Percentiles rank a stretch among this genome's conserved stretches.
Evolutionary conservation across 495 filamentous ascomycete species (phyloP).

Genomic region (Hyaloscypha hepaticicola): DNA sequence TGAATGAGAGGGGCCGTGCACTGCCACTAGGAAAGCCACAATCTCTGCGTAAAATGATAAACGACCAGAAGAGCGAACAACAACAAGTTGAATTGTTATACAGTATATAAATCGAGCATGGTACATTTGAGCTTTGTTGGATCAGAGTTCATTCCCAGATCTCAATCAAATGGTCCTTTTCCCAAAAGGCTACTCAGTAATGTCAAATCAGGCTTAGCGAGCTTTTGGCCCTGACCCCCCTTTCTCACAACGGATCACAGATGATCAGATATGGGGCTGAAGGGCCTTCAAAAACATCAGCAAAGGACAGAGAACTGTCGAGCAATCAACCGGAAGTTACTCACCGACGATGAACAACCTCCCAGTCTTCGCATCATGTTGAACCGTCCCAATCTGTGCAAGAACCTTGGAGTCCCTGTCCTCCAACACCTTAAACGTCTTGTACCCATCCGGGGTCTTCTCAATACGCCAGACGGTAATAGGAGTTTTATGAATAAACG

Average conservation of each 20-base stretch:
- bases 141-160: too few species aligned
- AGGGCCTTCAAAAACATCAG: not conserved
- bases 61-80: too few species aligned
- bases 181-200: too few species aligned
- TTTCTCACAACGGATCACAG: not conserved
- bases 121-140: too few species aligned
- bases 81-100: too few species aligned
- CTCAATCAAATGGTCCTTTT: too few species aligned
- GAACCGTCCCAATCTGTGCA: too few species aligned
- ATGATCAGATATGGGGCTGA: not conserved
- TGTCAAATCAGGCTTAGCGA: not conserved
- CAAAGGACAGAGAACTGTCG: not conserved
- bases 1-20: too few species aligned
- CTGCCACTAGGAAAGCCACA: too few species aligned
- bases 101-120: too few species aligned
- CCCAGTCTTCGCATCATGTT: not conserved
- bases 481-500: not conserved
- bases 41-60: too few species aligned
- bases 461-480: not conserved
- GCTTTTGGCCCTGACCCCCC: not conserved
- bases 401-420: not conserved
- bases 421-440: not conserved
- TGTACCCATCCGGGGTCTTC: not conserved
- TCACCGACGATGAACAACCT: not conserved
- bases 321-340: not conserved